Base-by-base conservation (phyloP, 73 alveolate species). In the Uronychia binucleata region DNA sequence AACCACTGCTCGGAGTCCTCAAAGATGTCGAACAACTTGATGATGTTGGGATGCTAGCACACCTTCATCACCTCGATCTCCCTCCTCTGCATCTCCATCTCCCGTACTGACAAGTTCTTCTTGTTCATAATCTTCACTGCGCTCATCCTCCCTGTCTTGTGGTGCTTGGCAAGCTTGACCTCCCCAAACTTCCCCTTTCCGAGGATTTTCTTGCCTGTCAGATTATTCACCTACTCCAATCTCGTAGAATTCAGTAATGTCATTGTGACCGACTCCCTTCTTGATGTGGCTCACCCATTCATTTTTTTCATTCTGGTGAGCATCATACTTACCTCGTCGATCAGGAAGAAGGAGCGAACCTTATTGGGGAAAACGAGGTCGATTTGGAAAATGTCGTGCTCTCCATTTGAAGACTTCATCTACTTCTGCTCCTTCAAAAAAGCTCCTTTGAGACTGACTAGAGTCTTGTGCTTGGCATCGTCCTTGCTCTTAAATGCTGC, bases 21-120 rank as follows among this genome's bases (percentile, higher is more conserved):
- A 81, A 79, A 89, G 32, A 94, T 89, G 59, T 94, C 98, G 59
- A 88, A 87, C 57, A 94, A 79, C 84, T 90, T 93, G 26, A 90
- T 87, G 34, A 93, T 88, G 76, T 93, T 86, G 28, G 98, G 98
- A 79, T 93, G 98, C 76, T 93, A 74, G 78, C 92, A 84, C n/a
- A 90, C 59, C 81, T 85, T 85, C 28, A 85, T 77, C 11, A 85
- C 86, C 57, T 85, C 91, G 1, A 85, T 77, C 59, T 85, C 91
- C 58, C 94, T 87, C 81, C 77, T 75, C 1, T 74, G 86, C 26
- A 84, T 30, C 82, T 84, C 91, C 31, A 5, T 26, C 34, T 84
- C 91, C 74, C 77, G 75, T 1, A 77, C 1, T 1, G 79, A 11
- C 29, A 84, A 46, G 26, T 84, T 84, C 75, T 84, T 84, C 76